These are phyloP conservation scores for Kodamaea derodonti DNA, from an alignment of 1,139 yeast species.

Conservation along the genomic window DNA sequence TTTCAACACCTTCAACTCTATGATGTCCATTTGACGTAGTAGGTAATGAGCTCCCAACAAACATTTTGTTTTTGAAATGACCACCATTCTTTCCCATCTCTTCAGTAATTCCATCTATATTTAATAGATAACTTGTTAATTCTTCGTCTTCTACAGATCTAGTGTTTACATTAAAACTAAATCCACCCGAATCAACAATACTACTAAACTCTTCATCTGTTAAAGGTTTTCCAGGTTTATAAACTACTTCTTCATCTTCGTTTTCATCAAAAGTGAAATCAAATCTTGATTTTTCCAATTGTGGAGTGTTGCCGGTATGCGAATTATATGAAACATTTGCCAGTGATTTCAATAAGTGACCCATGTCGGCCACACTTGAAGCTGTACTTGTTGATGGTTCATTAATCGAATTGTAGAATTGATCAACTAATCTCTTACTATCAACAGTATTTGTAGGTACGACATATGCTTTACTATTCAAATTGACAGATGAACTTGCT, in stretches of 20 bases:
- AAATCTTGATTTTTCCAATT: not conserved
- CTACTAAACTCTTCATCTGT: constrained; percentile 14
- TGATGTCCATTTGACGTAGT: not conserved
- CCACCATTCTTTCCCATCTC: constrained; percentile 12
- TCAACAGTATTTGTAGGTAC: constrained; percentile 12
- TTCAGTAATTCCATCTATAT: constrained; percentile 31
- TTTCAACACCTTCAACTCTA: constrained; percentile 1
- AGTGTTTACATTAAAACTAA: constrained; percentile 14
- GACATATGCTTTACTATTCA: not conserved
- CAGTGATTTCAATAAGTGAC: too few species aligned
- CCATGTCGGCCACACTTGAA: constrained; percentile 9
- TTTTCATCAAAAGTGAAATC: not conserved
- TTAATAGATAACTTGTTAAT: constrained; percentile 28
- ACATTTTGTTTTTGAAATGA: not conserved
- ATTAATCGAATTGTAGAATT: constrained; percentile 29
- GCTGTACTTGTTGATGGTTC: constrained; percentile 10
- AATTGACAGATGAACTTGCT: not conserved
- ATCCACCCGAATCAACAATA: constrained; percentile 23
- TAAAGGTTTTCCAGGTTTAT: constrained; percentile 2
- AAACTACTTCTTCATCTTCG: constrained; percentile 3
- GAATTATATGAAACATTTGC: too few species aligned
- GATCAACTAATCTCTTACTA: constrained; percentile 38
- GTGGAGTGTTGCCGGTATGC: constrained; percentile 4
- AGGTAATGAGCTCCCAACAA: constrained; percentile 1
- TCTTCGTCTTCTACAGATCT: constrained; percentile 21